Percentiles rank a stretch among this genome's conserved stretches.
Conservation (phyloP, 2,329 filamentous ascomycete species). For the Biscogniauxia mediterranea region DNA sequence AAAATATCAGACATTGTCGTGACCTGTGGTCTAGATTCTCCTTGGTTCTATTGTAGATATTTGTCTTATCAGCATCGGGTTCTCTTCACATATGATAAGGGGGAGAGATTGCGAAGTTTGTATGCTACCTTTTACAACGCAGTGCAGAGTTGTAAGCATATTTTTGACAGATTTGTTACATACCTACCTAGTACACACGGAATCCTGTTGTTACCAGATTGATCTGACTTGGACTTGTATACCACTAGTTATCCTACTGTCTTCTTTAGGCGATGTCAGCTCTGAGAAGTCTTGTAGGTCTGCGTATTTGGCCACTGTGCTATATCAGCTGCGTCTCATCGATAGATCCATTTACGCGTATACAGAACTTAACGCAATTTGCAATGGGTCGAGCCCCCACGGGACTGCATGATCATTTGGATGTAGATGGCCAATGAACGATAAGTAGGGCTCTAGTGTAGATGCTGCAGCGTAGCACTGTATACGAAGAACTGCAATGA, state of each 20-base stretch:
- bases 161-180: not conserved
- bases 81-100: no score
- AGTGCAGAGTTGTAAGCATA: not conserved
- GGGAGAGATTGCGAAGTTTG: no score
- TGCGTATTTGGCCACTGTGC: not conserved
- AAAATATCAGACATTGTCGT: not conserved
- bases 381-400: not conserved
- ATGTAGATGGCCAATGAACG: no score
- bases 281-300: not conserved
- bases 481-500: not conserved
- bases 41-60: no score
- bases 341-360: not conserved
- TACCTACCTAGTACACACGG: not conserved
- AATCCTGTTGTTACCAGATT: not conserved
- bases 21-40: no score
- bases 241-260: not conserved
- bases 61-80: no score
- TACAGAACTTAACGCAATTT: not conserved
- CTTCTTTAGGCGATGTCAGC: not conserved
- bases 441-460: no score
- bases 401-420: no score
- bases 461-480: not conserved
- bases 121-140: not conserved
- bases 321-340: no score
- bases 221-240: not conserved